Evolutionary conservation across 139 green algal genomes (phyloP).

Genomic region (Nannochloris sp.): DNA sequence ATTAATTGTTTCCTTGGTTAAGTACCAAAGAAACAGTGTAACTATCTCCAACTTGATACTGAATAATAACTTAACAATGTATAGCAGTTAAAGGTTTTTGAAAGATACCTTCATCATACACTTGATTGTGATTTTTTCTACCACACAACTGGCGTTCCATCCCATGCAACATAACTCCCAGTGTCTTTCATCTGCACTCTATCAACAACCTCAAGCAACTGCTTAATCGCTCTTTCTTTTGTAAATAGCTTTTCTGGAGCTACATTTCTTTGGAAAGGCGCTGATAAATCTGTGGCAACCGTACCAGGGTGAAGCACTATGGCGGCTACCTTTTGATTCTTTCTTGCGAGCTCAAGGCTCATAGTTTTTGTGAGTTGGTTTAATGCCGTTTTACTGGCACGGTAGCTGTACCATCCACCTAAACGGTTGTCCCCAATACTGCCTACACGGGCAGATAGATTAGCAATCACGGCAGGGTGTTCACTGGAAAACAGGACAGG

Average conservation of each 20-base stretch:
- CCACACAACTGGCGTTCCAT: conserved; percentile 58
- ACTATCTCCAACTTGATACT: too few species aligned
- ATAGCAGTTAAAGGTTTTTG: too few species aligned
- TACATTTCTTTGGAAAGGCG: conserved; percentile 71
- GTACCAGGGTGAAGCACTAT: conserved; percentile 83
- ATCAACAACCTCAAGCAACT: conserved; percentile 66
- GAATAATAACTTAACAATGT: background rate
- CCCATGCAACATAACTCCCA: conserved; percentile 65
- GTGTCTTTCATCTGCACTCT: conserved; percentile 32
- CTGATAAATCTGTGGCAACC: conserved; percentile 63
- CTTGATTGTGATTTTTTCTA: conserved; percentile 17
- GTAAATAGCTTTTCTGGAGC: conserved; percentile 69
- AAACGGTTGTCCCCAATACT: conserved; percentile 63
- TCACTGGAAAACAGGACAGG: conserved; percentile 19
- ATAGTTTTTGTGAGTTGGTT: conserved; percentile 77
- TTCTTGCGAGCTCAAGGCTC: conserved; percentile 55
- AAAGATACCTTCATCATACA: too few species aligned
- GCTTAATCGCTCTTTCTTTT: conserved; percentile 38
- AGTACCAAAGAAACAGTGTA: background rate
- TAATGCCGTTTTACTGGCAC: conserved; percentile 63
- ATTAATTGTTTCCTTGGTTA: too few species aligned
- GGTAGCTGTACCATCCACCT: conserved; percentile 83
- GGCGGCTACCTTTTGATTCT: conserved; percentile 38
- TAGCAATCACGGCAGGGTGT: conserved; percentile 54
- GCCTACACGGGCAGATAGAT: conserved; percentile 66